phyloP scores from a whole-genome alignment of 2,329 filamentous ascomycete species.

The Arthrocladium fulminans region DNA sequence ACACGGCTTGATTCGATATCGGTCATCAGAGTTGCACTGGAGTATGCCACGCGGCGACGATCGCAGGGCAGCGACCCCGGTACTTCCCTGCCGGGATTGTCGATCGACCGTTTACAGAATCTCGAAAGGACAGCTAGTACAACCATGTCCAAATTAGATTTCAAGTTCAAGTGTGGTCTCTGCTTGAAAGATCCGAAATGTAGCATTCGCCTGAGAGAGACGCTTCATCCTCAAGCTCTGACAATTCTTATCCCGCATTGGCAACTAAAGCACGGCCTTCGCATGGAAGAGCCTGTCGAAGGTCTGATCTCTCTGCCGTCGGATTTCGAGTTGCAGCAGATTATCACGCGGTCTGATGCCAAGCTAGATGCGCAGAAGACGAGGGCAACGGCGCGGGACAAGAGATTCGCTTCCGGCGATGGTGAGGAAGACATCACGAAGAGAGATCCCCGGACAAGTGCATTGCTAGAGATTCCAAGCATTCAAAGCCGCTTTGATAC shows the following conservation, averaged over 20 bases:
- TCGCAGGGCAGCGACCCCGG: background rate
- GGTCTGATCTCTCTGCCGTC: conserved; percentile 19
- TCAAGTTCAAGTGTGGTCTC: conserved; percentile 18
- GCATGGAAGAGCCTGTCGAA: conserved; percentile 8
- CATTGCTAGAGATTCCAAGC: background rate
- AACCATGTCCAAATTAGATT: conserved; percentile 9
- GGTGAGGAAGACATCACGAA: background rate
- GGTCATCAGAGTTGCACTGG: conserved; percentile 23
- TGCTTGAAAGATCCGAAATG: conserved; percentile 14
- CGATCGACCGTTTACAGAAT: conserved; percentile 6
- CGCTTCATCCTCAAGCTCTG: conserved; percentile 6
- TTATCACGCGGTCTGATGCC: conserved; percentile 14
- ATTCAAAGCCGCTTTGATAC: background rate
- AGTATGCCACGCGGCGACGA: conserved; percentile 17
- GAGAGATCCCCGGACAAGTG: background rate
- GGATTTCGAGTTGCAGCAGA: conserved; percentile 16
- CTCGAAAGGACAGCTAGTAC: conserved; percentile 13
- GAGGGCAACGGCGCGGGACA: background rate
- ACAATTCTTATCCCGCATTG: conserved; percentile 17
- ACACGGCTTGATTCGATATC: conserved; percentile 17
- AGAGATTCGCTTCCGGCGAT: background rate
- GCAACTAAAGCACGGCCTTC: conserved; percentile 13
- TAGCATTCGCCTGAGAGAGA: conserved; percentile 10
- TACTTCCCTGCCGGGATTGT: background rate
- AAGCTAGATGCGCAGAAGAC: conserved; percentile 5